Conservation (phyloP, 2,329 filamentous ascomycete genomes). For the Penicillium sp. region DNA sequence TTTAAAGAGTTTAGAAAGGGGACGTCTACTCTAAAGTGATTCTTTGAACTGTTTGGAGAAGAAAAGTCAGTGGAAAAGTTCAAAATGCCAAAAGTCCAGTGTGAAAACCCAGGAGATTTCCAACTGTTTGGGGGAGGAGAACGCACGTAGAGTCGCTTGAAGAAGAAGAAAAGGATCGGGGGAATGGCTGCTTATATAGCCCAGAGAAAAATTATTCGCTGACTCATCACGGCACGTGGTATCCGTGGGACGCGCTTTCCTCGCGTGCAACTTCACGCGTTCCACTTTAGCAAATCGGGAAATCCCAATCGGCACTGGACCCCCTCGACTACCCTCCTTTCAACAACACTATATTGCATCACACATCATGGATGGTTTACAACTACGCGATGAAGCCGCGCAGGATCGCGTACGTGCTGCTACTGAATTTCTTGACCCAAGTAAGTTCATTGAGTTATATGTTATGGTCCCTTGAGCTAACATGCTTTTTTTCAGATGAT, state of each 20-base stretch:
- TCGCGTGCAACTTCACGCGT: constrained; percentile 25
- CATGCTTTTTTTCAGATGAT: constrained; percentile 48
- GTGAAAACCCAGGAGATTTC: neutral
- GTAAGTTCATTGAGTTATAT: constrained; percentile 52
- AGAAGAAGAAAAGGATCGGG: constrained; percentile 9
- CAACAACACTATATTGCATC: constrained; percentile 14
- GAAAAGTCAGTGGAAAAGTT: constrained; percentile 18
- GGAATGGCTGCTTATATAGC: constrained; percentile 4
- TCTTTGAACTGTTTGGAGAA: constrained; percentile 56
- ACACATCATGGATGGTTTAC: constrained; percentile 64
- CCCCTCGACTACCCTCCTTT: constrained; percentile 16
- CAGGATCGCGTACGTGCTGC: constrained; percentile 80
- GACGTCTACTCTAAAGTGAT: constrained; percentile 98
- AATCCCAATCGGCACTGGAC: constrained; percentile 4
- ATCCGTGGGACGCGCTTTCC: neutral
- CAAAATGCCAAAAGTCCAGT: neutral
- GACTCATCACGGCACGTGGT: neutral
- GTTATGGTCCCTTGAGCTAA: constrained; percentile 6
- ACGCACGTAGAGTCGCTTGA: constrained; percentile 14
- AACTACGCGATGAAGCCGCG: constrained; percentile 80
- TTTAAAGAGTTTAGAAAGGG: constrained; percentile 87
- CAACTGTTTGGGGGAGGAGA: constrained; percentile 3
- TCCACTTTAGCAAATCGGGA: constrained; percentile 35
- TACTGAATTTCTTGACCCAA: constrained; percentile 90
- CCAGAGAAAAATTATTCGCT: neutral